Conservation (phyloP, 208 protist genomes). For the Leptomonas pyrrhocoris region DNA sequence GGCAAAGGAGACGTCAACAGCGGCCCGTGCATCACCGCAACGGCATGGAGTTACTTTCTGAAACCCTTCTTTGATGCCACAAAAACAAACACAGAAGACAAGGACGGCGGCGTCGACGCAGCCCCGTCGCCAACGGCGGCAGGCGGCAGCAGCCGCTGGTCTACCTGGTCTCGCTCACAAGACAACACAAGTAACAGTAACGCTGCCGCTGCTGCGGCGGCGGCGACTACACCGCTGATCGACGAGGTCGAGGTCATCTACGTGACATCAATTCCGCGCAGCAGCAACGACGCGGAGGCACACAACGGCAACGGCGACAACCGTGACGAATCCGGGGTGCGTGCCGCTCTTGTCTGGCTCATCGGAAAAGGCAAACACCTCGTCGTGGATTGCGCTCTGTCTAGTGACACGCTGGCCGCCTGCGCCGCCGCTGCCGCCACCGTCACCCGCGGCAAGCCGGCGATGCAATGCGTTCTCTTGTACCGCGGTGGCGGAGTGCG, state of each 20-base stretch:
- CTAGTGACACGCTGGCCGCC: constrained; percentile 19
- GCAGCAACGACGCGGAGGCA: neutral
- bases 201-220: neutral
- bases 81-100: neutral
- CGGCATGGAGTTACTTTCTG: constrained; percentile 29
- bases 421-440: constrained; percentile 25
- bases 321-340: constrained; percentile 20
- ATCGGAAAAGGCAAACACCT: constrained; percentile 32
- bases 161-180: neutral
- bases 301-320: no score
- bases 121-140: neutral
- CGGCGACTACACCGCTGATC: constrained; percentile 1
- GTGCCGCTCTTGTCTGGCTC: constrained; percentile 26
- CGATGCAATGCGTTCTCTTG: constrained; percentile 25
- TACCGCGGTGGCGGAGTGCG: constrained; percentile 33
- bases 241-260: constrained; percentile 31
- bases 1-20: neutral
- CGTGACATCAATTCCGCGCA: constrained; percentile 2
- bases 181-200: neutral
- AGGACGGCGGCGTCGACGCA: neutral
- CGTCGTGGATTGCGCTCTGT: constrained; percentile 26
- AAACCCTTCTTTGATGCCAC: neutral
- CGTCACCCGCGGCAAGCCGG: constrained; percentile 14
- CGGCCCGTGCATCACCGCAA: constrained; percentile 15
- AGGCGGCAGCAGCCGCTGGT: constrained; percentile 5